phyloP scores from a whole-genome alignment of 257 asterid species.

The Fraxinus cuspidata region DNA sequence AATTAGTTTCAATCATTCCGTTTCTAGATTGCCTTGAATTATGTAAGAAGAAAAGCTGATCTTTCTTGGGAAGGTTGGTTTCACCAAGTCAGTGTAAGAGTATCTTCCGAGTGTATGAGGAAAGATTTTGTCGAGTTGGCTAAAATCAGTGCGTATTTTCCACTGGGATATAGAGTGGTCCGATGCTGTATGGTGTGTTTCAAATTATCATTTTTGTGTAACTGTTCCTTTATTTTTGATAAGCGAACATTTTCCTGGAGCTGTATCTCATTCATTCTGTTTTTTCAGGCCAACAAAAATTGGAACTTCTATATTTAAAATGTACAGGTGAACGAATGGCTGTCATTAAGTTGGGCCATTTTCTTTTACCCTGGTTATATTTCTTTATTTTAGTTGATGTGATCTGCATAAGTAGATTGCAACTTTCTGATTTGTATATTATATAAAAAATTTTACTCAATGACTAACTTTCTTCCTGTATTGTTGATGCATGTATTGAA shows the following conservation, averaged over 20 bases:
- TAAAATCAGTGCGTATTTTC: background rate
- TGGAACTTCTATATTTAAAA: slow-evolving; percentile 3
- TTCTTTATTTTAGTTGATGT: background rate
- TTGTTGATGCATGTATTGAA: too few species aligned
- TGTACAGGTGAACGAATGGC: background rate
- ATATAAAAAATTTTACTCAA: background rate
- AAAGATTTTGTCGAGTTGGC: background rate
- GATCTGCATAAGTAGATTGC: background rate
- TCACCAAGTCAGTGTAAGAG: background rate
- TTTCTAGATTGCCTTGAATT: background rate
- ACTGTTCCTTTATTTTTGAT: background rate
- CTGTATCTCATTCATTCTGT: slow-evolving; percentile 5
- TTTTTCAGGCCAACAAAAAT: slow-evolving; percentile 4
- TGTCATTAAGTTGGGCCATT: background rate
- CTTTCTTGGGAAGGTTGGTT: background rate
- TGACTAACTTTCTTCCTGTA: background rate
- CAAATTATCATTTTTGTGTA: background rate
- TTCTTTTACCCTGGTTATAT: background rate
- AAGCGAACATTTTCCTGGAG: background rate
- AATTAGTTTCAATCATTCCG: background rate
- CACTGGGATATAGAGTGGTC: background rate
- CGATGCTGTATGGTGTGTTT: background rate
- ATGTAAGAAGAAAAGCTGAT: background rate
- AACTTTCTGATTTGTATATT: background rate
- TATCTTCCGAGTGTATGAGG: background rate